Conservation (phyloP, 2,329 filamentous ascomycete genomes). For the Curvularia sp. region DNA sequence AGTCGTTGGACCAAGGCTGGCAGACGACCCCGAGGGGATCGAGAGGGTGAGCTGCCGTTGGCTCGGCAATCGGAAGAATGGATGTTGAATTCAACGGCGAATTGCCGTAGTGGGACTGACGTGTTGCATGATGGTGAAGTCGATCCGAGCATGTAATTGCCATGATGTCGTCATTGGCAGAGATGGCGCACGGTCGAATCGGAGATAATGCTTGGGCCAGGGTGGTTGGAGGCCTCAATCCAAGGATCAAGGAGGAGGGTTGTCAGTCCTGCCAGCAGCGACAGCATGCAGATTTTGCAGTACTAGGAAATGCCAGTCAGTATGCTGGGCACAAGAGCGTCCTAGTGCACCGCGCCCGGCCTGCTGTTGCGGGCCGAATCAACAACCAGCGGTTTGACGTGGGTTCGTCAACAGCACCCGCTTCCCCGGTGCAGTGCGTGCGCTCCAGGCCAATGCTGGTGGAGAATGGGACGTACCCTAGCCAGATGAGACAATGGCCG, state of each 20-base stretch:
- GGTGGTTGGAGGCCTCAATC: not conserved
- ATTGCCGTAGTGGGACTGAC: slow-evolving; percentile 1
- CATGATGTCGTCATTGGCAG: slow-evolving; percentile 7
- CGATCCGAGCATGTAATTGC: not conserved
- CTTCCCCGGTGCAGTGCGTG: slow-evolving; percentile 36
- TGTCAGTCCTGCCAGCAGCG: not conserved
- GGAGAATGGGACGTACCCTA: slow-evolving; percentile 13
- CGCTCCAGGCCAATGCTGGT: not conserved
- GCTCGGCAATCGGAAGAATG: not conserved
- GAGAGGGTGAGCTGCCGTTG: not conserved
- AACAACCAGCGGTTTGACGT: slow-evolving; percentile 22
- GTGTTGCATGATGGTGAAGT: not conserved
- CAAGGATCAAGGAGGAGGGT: not conserved
- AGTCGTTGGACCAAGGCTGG: slow-evolving; percentile 7
- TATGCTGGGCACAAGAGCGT: not conserved
- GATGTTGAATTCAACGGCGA: not conserved
- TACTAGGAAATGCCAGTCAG: not conserved
- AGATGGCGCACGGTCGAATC: not conserved
- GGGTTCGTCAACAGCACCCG: slow-evolving; percentile 26
- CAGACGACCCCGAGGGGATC: not conserved
- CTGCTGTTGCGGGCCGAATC: not conserved
- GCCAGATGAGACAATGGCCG: slow-evolving; percentile 26
- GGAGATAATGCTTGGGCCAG: not conserved
- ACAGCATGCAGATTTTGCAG: not conserved
- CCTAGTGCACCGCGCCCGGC: not conserved